Percentiles rank a stretch among this genome's conserved stretches.
These are phyloP conservation scores for Melocanna baccifera DNA, from an alignment of 176 grass and related monocot species.

Conservation along the genomic window DNA sequence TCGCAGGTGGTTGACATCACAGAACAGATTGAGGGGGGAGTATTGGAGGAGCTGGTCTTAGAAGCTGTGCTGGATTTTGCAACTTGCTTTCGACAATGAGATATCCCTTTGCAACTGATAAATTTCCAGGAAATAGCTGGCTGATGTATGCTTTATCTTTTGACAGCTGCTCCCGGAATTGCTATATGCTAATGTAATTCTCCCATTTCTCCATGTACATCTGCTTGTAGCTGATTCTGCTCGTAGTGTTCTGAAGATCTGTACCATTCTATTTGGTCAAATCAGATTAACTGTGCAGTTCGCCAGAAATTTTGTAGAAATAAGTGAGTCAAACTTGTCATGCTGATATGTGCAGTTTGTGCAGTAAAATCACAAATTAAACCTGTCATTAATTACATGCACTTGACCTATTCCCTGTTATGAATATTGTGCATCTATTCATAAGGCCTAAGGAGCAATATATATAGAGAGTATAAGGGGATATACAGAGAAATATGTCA, in stretches of 20 bases:
- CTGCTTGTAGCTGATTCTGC: neutral
- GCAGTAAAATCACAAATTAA: neutral
- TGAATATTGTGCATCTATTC: too few species aligned
- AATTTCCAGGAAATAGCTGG: neutral
- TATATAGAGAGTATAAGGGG: too few species aligned
- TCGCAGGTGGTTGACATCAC: slow-evolving; percentile 59
- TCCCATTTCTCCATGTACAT: neutral
- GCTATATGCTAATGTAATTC: neutral
- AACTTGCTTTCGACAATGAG: slow-evolving; percentile 19
- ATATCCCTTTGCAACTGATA: neutral
- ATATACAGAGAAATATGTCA: too few species aligned
- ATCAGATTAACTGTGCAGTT: neutral
- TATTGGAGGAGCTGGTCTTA: slow-evolving; percentile 62
- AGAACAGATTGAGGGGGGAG: slow-evolving; percentile 45
- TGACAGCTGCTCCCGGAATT: neutral
- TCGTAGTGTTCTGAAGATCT: neutral
- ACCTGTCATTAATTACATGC: neutral
- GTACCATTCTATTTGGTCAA: neutral
- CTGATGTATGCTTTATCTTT: neutral
- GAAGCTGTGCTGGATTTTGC: slow-evolving; percentile 60
- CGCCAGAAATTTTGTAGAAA: neutral
- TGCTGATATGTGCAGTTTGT: neutral
- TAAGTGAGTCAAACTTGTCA: neutral
- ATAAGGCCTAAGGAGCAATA: too few species aligned
- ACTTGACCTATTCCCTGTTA: too few species aligned